Evolutionary conservation across 2,329 filamentous ascomycete genomes (phyloP).

Genomic region (Saccharata proteae): DNA sequence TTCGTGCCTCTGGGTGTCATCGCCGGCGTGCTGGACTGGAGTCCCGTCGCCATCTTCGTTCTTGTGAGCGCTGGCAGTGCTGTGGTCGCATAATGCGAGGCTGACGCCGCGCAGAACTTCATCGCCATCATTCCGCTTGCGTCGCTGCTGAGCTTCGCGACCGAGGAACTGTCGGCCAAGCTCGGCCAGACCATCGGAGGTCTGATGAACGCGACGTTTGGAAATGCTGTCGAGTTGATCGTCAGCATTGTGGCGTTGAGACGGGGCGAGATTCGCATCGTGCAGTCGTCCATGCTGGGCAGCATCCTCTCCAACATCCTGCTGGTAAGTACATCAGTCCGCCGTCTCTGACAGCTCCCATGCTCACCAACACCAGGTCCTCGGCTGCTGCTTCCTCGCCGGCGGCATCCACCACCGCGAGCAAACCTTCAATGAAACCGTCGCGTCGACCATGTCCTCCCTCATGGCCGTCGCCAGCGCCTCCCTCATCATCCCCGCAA

Average conservation of each 20-base stretch:
- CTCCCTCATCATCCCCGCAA: slow-evolving; percentile 42
- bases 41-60: slow-evolving; percentile 55
- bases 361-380: slow-evolving; percentile 36
- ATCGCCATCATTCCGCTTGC: slow-evolving; percentile 68
- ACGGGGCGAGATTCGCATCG: slow-evolving; percentile 80
- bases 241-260: slow-evolving; percentile 81
- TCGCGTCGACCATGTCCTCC: slow-evolving; percentile 63
- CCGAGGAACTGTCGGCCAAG: slow-evolving; percentile 62
- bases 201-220: slow-evolving; percentile 64
- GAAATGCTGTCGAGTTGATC: slow-evolving; percentile 70
- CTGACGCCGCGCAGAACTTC: slow-evolving; percentile 43
- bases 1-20: slow-evolving; percentile 63
- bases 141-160: slow-evolving; percentile 62
- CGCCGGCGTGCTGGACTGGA: slow-evolving; percentile 50
- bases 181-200: slow-evolving; percentile 65
- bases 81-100: neutral
- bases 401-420: slow-evolving; percentile 34
- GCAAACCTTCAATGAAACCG: slow-evolving; percentile 55
- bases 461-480: slow-evolving; percentile 45
- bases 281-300: slow-evolving; percentile 96
- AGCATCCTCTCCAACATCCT: slow-evolving; percentile 92
- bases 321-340: slow-evolving; percentile 42
- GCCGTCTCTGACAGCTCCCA: slow-evolving; percentile 59
- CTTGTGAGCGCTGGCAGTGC: slow-evolving; percentile 25
- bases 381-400: slow-evolving; percentile 42